A percentile compares a stretch with the other conserved stretches of the same genome.
These are phyloP conservation scores for Larix kaempferi DNA, from an alignment of 75 land plant genomes.

Conservation along the genomic window DNA sequence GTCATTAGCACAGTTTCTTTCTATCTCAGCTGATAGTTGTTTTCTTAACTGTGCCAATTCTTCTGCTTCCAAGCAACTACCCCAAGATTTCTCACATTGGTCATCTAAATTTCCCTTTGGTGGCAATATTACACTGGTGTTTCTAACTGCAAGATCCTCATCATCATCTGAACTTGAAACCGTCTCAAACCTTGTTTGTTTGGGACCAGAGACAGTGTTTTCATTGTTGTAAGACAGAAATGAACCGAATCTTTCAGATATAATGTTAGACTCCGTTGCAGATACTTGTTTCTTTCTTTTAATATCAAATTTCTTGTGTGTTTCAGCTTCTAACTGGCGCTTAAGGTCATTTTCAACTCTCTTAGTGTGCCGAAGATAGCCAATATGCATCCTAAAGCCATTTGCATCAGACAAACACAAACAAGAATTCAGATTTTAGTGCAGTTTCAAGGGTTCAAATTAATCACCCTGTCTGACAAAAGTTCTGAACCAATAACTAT, in stretches of 20 bases:
- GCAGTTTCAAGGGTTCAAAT: background rate
- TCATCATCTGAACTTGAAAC: slow-evolving; percentile 36
- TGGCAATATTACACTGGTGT: background rate
- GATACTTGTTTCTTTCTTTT: slow-evolving; percentile 8
- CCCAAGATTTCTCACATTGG: slow-evolving; percentile 7
- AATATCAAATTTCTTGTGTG: slow-evolving; percentile 11
- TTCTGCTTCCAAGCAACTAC: slow-evolving; percentile 71
- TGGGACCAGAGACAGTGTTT: slow-evolving; percentile 13
- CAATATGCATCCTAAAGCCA: slow-evolving; percentile 40
- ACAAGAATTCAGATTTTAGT: background rate
- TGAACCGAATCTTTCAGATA: slow-evolving; percentile 22
- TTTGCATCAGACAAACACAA: background rate
- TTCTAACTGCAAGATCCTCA: background rate
- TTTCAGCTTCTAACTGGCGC: slow-evolving; percentile 9
- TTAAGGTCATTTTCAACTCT: slow-evolving; percentile 9
- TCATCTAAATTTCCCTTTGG: background rate
- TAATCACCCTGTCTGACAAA: background rate
- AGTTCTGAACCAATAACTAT: background rate
- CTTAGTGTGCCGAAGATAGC: slow-evolving; percentile 15
- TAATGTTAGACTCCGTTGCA: slow-evolving; percentile 9
- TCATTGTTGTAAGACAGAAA: slow-evolving; percentile 24
- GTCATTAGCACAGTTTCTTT: background rate
- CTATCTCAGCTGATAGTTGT: slow-evolving; percentile 15
- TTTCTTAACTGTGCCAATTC: slow-evolving; percentile 44
- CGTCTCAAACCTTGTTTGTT: slow-evolving; percentile 39